Conservation (phyloP, 495 filamentous ascomycete species). For the Penicillium cinerascens region DNA sequence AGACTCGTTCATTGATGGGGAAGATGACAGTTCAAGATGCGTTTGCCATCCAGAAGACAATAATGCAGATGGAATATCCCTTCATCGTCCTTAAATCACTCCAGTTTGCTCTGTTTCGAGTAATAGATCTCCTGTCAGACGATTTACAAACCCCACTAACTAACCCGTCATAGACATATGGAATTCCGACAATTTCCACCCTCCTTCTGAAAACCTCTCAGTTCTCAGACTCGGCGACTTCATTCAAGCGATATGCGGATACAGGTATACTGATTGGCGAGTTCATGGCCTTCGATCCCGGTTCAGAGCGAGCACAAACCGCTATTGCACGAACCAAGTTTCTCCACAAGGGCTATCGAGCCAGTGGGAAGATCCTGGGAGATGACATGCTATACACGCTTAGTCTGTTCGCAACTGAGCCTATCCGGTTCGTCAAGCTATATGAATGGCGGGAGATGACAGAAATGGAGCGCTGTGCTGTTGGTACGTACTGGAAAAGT, state of each 20-base stretch:
- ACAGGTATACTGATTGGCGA: slow-evolving; percentile 57
- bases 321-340: slow-evolving; percentile 65
- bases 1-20: slow-evolving; percentile 46
- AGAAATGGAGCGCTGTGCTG: slow-evolving; percentile 59
- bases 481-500: slow-evolving; percentile 61
- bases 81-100: slow-evolving; percentile 50
- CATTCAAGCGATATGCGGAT: slow-evolving; percentile 61
- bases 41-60: slow-evolving; percentile 48
- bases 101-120: slow-evolving; percentile 62
- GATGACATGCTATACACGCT: slow-evolving; percentile 65
- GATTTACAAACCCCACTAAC: neutral
- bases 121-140: slow-evolving; percentile 10
- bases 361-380: slow-evolving; percentile 56
- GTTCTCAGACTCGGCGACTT: slow-evolving; percentile 46
- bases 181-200: slow-evolving; percentile 59
- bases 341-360: slow-evolving; percentile 55
- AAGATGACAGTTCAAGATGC: slow-evolving; percentile 59
- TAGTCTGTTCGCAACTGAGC: slow-evolving; percentile 56
- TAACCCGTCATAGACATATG: slow-evolving; percentile 52
- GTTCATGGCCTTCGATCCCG: slow-evolving; percentile 45
- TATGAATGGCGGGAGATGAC: slow-evolving; percentile 63
- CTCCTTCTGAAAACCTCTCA: slow-evolving; percentile 57
- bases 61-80: slow-evolving; percentile 53
- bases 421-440: slow-evolving; percentile 47
- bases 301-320: slow-evolving; percentile 46